A percentile compares a stretch with the other conserved stretches of the same genome.
phyloP scores from a whole-genome alignment of 495 filamentous ascomycete species.

The Cryomyces antarcticus region DNA sequence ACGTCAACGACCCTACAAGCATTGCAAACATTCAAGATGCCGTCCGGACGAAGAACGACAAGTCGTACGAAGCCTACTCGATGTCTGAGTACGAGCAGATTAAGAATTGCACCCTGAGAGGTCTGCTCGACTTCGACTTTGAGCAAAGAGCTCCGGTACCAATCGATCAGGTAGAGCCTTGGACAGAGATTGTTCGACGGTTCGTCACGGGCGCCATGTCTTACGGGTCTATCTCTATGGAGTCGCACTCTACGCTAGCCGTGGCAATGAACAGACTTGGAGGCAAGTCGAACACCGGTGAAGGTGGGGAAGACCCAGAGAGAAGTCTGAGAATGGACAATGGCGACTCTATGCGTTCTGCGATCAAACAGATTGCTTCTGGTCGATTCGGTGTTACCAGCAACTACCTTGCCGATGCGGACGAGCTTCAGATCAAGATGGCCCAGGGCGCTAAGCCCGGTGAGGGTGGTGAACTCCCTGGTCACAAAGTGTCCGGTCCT shows the following conservation, averaged over 20 bases:
- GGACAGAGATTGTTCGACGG: conserved; percentile 95
- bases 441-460: conserved; percentile 97
- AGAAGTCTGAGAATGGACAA: conserved; percentile 72
- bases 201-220: conserved; percentile 99
- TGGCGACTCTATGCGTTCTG: conserved; percentile 94
- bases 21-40: conserved; percentile 98
- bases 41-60: conserved; percentile 96
- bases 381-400: conserved; percentile 97
- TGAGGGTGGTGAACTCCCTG: conserved; percentile 94
- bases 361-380: conserved; percentile 97
- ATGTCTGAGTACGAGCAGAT: conserved; percentile 90
- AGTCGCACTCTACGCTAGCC: conserved; percentile 91
- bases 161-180: conserved; percentile 96
- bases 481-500: conserved; percentile 92
- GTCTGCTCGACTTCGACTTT: conserved; percentile 94
- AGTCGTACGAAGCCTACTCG: conserved; percentile 97
- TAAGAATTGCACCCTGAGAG: conserved; percentile 92
- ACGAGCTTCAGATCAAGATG: conserved; percentile 99
- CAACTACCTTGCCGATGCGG: conserved; percentile 93
- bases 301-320: conserved; percentile 95
- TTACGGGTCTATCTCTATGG: conserved; percentile 98
- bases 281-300: conserved; percentile 97
- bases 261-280: conserved; percentile 96
- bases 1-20: conserved; percentile 86
- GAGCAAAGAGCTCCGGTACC: conserved; percentile 71